phyloP scores from a whole-genome alignment of 129 eudicot species.

The Ambrosia artemisiifolia region DNA sequence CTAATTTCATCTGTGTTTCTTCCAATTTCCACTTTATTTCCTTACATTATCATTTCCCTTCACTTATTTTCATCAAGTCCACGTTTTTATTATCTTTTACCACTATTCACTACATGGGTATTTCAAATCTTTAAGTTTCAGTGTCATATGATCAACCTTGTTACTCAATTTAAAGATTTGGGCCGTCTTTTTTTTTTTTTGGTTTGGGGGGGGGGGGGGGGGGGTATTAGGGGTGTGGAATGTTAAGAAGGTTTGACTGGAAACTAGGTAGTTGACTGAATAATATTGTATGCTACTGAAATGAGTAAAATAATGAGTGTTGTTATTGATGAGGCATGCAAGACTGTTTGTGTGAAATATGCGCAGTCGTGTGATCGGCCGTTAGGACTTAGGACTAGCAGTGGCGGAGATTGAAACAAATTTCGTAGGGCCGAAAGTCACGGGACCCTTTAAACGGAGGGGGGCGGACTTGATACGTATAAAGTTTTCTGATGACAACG shows the following conservation, averaged over 20 bases:
- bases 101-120: background rate
- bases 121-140: background rate
- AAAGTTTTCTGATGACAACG: too few relatives aligned
- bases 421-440: too few relatives aligned
- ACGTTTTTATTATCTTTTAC: background rate
- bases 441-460: too few relatives aligned
- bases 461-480: too few relatives aligned
- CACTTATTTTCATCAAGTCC: background rate
- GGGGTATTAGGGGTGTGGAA: background rate
- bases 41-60: slow-evolving; percentile 9
- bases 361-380: too few relatives aligned
- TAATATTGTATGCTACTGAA: background rate
- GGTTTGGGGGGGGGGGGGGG: background rate
- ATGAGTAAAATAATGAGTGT: background rate
- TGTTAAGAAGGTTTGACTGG: slow-evolving; percentile 1
- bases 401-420: too few relatives aligned
- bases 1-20: slow-evolving; percentile 9
- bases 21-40: slow-evolving; percentile 2
- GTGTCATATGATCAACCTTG: background rate
- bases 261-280: slow-evolving; percentile 15
- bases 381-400: too few relatives aligned
- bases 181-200: background rate
- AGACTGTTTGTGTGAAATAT: background rate
- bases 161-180: background rate
- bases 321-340: background rate